Conservation (phyloP, 768 basidiomycete genomes). For the Lentinula raphanica region DNA sequence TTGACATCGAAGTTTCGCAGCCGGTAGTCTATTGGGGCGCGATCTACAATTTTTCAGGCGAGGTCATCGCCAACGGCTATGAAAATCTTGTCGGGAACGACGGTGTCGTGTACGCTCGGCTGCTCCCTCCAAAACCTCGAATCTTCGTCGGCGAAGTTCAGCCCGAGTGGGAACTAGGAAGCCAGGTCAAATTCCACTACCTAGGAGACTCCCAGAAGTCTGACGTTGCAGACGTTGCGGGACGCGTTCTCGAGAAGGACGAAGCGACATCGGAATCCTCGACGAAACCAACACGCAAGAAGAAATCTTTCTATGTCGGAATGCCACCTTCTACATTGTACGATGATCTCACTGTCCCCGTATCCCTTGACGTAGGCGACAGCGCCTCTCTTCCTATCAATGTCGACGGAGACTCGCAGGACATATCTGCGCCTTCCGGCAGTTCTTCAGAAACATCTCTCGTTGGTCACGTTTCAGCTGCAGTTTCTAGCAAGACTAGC, state of each 20-base stretch:
- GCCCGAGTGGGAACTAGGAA: conserved; percentile 23
- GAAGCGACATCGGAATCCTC: background rate
- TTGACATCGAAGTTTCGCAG: conserved; percentile 4
- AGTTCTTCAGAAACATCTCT: background rate
- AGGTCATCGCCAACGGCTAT: conserved; percentile 22
- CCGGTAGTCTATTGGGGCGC: conserved; percentile 25
- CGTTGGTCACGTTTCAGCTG: background rate
- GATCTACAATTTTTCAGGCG: conserved; percentile 24
- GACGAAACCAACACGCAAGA: background rate
- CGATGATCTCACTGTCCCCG: background rate
- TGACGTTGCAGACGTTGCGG: background rate
- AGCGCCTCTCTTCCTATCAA: background rate
- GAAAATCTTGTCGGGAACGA: conserved; percentile 16
- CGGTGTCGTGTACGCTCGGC: conserved; percentile 16
- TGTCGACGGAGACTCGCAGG: background rate
- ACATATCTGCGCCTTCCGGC: background rate
- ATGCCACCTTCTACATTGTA: background rate
- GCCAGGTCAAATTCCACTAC: background rate
- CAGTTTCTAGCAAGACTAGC: background rate
- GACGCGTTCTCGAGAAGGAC: background rate
- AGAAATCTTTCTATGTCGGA: background rate
- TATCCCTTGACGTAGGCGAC: background rate
- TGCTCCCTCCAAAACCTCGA: conserved; percentile 9
- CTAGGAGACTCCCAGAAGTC: background rate
- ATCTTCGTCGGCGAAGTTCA: conserved; percentile 27